Evolutionary conservation across 1,284 basidiomycete genomes (phyloP), one percentile per base, ranked within the genome.

Genomic region (Pseudozyma hubeiensis): DNA sequence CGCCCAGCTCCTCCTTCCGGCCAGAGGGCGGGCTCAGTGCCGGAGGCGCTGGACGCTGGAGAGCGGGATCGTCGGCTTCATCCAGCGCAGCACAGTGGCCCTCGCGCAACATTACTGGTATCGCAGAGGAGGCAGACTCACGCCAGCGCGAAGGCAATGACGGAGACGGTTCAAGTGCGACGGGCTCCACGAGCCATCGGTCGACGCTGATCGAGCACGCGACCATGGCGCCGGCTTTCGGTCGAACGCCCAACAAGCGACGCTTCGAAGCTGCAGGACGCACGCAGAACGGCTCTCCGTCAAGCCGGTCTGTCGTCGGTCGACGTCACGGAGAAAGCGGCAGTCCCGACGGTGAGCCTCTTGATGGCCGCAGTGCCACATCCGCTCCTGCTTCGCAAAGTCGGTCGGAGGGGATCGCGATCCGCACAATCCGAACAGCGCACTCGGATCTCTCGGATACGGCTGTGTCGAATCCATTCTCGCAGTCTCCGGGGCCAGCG

Each of bases 401-500:
- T n/a, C 62, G 65, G 29, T 68, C 64, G 1, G 68, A 63, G 34
- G 64, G 64, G 2, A 65, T 72, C 7, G 60, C 73, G 5, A 72
- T 73, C 33, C 65, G 65, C 5, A 19, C 41, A 11, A 31, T 53
- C 16, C 37, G 57, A n/a, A 46, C 60, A 34, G 11, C 59, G 51
- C 64, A 64, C 6, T 49, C 64, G 14, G 62, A 68, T 34, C 24
- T 67, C 50, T 52, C 54, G 7, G 59, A 68, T 39, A 71, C 67
- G 4, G 59, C 69, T 0, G 59, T 71, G 11, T 56, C 64, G 43
- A 76, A 76, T 16, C 73, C 73, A 17, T 76, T 76, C 43, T 76
- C 73, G 45, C 73, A 76, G 40, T 73, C 69, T 14, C 73, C 73
- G 3, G 73, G 64, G n/a, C 67, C 72, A 6, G 56, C 68, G 24